Conservation (phyloP, 148 eudicot genomes). For the Drosera capensis region DNA sequence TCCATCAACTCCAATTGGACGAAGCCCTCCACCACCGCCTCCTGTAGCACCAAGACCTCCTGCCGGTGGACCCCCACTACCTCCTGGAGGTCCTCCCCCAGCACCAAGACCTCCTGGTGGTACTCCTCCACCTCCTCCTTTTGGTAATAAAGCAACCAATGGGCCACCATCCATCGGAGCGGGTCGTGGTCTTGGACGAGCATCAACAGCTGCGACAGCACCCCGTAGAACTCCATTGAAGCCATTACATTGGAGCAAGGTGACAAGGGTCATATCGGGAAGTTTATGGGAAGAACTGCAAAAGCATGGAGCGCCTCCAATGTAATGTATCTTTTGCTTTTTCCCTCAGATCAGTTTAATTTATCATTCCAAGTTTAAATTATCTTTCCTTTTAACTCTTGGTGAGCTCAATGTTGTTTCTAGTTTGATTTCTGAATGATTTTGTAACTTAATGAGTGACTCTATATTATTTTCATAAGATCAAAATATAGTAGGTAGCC, state of each 20-base stretch:
- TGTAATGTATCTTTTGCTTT: conserved; percentile 48
- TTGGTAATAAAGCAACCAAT: conserved; percentile 31
- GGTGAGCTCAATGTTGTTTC: neutral
- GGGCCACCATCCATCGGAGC: conserved; percentile 38
- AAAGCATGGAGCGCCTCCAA: conserved; percentile 55
- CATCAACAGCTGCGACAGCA: conserved; percentile 24
- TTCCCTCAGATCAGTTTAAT: conserved; percentile 9
- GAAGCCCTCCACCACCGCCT: conserved; percentile 28
- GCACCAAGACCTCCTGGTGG: conserved; percentile 55
- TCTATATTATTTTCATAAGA: too few relatives aligned
- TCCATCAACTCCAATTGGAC: conserved; percentile 11
- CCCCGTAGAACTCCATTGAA: conserved; percentile 54
- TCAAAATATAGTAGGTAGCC: too few relatives aligned
- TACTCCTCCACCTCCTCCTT: conserved; percentile 70
- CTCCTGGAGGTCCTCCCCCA: conserved; percentile 32
- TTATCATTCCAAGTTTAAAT: neutral
- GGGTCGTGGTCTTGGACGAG: conserved; percentile 72
- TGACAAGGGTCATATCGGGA: conserved; percentile 81
- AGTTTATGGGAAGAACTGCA: conserved; percentile 99
- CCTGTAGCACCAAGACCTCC: conserved; percentile 31
- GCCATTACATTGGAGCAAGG: conserved; percentile 96
- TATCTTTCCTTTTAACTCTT: neutral
- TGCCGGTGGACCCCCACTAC: conserved; percentile 12
- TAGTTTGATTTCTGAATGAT: too few relatives aligned
- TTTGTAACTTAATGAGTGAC: too few relatives aligned